Base-by-base conservation (phyloP, 768 basidiomycete species). In the Coprinopsis cinerea region DNA sequence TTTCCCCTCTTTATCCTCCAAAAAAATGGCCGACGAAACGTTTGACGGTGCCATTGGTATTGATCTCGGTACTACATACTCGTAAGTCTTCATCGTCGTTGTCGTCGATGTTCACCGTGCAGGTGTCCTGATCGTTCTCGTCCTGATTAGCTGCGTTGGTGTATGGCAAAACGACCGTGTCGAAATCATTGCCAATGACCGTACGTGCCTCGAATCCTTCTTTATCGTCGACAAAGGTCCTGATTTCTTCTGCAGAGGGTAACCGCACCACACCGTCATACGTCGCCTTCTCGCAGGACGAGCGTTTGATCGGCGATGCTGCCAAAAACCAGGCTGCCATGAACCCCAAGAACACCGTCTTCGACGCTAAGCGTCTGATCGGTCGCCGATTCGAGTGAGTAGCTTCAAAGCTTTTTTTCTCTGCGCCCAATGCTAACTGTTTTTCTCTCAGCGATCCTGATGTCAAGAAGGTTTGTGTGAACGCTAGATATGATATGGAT, bases 91-190 rank as follows among this genome's bases (percentile, higher is more conserved):
- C 25, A 23, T 51, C 44, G 54, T 63, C 26, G n/a, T n/a, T n/a
- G n/a, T n/a, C n/a, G n/a, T n/a, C n/a, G n/a, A n/a, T n/a, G n/a
- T n/a, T n/a, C 15, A 7, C 24, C 34, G 28, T 42, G 10, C 35
- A 39, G 26, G 34, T 44, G 34, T 44, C 32, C 25, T 49, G 26
- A 43, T 17, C 36, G 27, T 53, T 49, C 61, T 61, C 59, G 48
- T 56, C 59, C 46, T 61, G 30, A 59, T 42, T 52, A 95, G 92
- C 42, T 98, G 94, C 69, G 95, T 97, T 61, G 95, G 92, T 76
- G 93, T 98, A 64, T 97, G 94, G 94, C 92, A 95, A 81, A 93
- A 96, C 71, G 95, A 98, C 81, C 92, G 95, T 63, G 94, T 98
- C 62, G 94, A 98, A 72, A 97, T 97, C 77, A 97, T 97, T 67